These are phyloP conservation scores for Suillus ampliporus DNA, from an alignment of 768 basidiomycete species.

Conservation along the genomic window DNA sequence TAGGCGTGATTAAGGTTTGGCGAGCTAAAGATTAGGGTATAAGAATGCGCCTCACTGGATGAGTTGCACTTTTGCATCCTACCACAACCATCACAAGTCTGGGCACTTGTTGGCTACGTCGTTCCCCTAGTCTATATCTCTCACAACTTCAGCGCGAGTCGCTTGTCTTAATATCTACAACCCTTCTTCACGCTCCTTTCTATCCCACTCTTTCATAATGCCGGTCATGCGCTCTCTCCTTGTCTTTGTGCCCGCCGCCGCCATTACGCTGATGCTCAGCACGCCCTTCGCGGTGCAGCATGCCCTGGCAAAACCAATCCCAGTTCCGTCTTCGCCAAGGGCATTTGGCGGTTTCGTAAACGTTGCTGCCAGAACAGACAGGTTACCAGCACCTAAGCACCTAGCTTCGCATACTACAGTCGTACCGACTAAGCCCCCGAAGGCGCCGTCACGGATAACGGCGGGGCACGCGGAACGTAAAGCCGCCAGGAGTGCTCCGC, in stretches of 20 bases:
- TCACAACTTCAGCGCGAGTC: conserved; percentile 35
- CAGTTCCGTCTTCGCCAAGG: not conserved
- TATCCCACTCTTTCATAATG: conserved; percentile 29
- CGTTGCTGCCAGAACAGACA: not conserved
- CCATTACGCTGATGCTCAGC: conserved; percentile 43
- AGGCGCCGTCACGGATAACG: not conserved
- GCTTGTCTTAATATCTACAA: conserved; percentile 22
- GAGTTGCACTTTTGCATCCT: conserved; percentile 13
- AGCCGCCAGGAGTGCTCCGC: not conserved
- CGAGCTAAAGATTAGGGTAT: conserved; percentile 6
- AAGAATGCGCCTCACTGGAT: not conserved
- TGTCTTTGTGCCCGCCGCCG: conserved; percentile 46
- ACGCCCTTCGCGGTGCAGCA: conserved; percentile 20
- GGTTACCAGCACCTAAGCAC: not conserved
- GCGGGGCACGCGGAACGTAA: not conserved
- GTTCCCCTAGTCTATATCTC: conserved; percentile 18
- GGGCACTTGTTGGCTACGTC: conserved; percentile 3
- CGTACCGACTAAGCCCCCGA: not conserved
- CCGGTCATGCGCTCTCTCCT: conserved; percentile 44
- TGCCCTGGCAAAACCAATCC: conserved; percentile 27
- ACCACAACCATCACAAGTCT: conserved; percentile 24
- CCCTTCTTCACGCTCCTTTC: conserved; percentile 22
- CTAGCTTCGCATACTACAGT: not conserved
- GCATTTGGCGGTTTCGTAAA: not conserved
- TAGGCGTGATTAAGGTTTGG: conserved; percentile 8